Evolutionary conservation across 108 stramenopile species (phyloP), one percentile per base, ranked within the genome.

Genomic region (Mayamaea pseudoterrestris): DNA sequence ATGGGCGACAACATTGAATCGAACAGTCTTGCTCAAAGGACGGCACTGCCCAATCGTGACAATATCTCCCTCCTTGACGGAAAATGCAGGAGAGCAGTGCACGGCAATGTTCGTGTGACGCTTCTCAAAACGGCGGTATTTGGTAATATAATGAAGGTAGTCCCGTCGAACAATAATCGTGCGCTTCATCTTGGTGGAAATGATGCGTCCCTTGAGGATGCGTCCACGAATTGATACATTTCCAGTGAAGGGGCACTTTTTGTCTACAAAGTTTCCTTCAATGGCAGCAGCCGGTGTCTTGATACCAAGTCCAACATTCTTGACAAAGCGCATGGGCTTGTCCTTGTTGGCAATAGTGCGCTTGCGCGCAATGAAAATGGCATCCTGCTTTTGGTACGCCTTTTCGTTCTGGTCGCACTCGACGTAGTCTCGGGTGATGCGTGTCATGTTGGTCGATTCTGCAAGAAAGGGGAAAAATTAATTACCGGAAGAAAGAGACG

Each of bases 191-290:
- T 99, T 99, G 70, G 92, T 94, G 69, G 96, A 97, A 67, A 98
- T 84, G 57, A 96, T 93, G 41, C 95, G 75, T 48, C 96, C 98
- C 87, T 93, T 92, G 27, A 94, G 67, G 54, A 98, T 97, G 67
- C 94, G 85, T 64, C 98, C 98, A 50, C 97, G 90, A 67, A 93
- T 93, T 55, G 90, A 87, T 26, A 97, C 98, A 65, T 98, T 92
- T 57, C 98, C 98, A 31, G 97, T 97, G 87, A 98, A 99, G 66
- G 98, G 98, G 88, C 96, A 99, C 89, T 99, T 99, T 82, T 97
- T 98, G 90, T 99, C 98, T 28, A 98, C 95, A 71, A 93, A 99
- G 69, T 55, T 94, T 42, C 90, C 94, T 70, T 95, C 88, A 44
- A 87, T 84, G 55, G 98, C 97, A 22, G 69, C 57, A 57, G 81